Evolutionary conservation across 75 land plant genomes (phyloP), one percentile per base, ranked within the genome.

Genomic region (Pinus taeda): DNA sequence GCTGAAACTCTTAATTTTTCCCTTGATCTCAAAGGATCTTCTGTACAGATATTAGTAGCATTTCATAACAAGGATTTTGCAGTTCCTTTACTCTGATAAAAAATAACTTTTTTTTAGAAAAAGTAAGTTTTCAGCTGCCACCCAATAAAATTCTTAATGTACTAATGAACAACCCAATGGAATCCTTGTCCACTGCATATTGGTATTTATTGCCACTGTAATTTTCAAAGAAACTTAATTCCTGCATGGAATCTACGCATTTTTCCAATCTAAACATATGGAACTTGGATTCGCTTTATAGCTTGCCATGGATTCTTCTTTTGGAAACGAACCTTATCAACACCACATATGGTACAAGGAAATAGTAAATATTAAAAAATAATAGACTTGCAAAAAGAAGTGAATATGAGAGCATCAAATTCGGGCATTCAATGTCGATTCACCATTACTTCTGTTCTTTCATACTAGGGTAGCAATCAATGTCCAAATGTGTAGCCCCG

Each of bases 401-500:
- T 42, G 72, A 69, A 20, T n/a, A 20, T 42, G 3, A 36, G 72
- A 20, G 55, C 39, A 42, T 39, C 49, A 65, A 24, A 21, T 42
- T 73, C 74, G 56, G 26, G 22, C 36, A 3, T 73, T 73, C 9
- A 42, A 59, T 58, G 79, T 39, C 15, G 74, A 56, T 33, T 73
- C 21, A 4, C 39, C 45, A 29, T 73, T 73, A 21, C 22, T 53
- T 65, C 86, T 82, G 59, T 77, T 79, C 77, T 90, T 84, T 66
- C 86, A 83, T 30, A 94, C 76, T 7, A 92, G 75, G 9, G 92
- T 92, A 33, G 83, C 84, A 73, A 90, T 77, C 88, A 93, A 67
- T 49, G 83, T 89, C 91, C 93, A 93, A 36, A 93, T 26, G 26
- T 26, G 26, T 26, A 26, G 26, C 26, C 26, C 26, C 26, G 0